Conservation (phyloP, 2,329 filamentous ascomycete genomes). For the Rutstroemia sp. region DNA sequence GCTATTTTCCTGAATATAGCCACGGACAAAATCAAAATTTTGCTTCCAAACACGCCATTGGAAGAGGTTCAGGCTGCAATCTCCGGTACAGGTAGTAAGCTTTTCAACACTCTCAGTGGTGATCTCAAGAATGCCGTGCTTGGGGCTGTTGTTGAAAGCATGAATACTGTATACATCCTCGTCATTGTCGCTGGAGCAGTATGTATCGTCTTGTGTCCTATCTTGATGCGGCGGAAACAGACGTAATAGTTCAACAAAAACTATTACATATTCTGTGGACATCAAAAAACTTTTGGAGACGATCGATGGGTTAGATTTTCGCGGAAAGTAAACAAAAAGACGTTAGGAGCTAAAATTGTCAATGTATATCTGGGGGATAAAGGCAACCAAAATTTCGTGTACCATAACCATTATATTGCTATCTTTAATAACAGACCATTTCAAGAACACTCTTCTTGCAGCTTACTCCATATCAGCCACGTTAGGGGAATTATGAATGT, state of each 20-base stretch:
- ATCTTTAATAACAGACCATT: too few relatives aligned
- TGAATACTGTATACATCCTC: constrained; percentile 26
- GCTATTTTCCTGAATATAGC: constrained; percentile 30
- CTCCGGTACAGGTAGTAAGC: constrained; percentile 6
- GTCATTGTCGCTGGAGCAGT: constrained; percentile 28
- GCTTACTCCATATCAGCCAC: too few relatives aligned
- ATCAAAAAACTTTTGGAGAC: too few relatives aligned
- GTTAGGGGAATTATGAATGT: too few relatives aligned
- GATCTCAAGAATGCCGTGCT: constrained; percentile 14
- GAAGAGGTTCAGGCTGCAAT: constrained; percentile 21
- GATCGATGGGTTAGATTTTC: too few relatives aligned
- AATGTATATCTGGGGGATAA: too few relatives aligned
- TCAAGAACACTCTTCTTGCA: too few relatives aligned
- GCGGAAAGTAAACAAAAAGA: too few relatives aligned
- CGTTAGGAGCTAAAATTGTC: too few relatives aligned
- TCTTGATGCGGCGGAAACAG: not conserved
- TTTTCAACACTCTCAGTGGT: not conserved
- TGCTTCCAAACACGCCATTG: constrained; percentile 19
- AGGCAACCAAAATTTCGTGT: too few relatives aligned
- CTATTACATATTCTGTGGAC: not conserved
- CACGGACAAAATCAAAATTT: constrained; percentile 18
- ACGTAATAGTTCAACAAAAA: not conserved
- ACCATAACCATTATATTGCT: too few relatives aligned
- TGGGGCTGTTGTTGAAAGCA: constrained; percentile 24
- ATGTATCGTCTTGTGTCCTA: constrained; percentile 11